Conservation (phyloP, 148 eudicot species). For the Simmondsia chinensis region DNA sequence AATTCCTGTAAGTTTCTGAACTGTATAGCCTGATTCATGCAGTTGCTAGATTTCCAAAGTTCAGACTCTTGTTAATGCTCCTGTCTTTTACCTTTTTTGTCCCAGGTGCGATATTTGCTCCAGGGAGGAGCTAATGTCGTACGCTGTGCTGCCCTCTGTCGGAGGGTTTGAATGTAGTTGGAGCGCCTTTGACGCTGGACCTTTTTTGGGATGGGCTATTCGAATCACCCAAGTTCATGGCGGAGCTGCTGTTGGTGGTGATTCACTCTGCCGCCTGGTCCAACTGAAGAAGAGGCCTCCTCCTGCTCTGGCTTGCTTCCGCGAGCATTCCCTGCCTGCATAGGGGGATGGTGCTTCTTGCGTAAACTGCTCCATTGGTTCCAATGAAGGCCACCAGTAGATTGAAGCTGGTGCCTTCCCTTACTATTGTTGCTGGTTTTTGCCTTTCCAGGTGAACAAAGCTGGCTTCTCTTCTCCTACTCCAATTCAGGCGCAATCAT, state of each 20-base stretch:
- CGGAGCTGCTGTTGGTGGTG: constrained; percentile 60
- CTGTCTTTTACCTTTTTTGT: constrained; percentile 49
- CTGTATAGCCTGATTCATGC: constrained; percentile 27
- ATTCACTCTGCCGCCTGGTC: constrained; percentile 87
- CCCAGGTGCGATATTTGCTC: constrained; percentile 99
- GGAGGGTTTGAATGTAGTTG: constrained; percentile 56
- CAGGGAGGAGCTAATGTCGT: constrained; percentile 97
- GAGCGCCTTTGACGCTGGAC: constrained; percentile 58
- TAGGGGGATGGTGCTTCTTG: constrained; percentile 69
- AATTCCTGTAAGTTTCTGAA: constrained; percentile 21
- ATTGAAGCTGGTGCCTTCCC: constrained; percentile 14
- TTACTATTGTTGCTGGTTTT: constrained; percentile 25
- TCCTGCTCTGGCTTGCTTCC: constrained; percentile 68
- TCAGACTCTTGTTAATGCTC: constrained; percentile 45
- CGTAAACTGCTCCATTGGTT: constrained; percentile 25
- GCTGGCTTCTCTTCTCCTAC: constrained; percentile 91
- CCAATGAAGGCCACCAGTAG: constrained; percentile 17
- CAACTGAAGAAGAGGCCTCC: constrained; percentile 64
- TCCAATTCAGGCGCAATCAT: constrained; percentile 90
- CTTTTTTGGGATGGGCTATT: constrained; percentile 68
- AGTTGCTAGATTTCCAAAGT: constrained; percentile 33
- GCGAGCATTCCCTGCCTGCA: constrained; percentile 53
- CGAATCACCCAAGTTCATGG: constrained; percentile 60
- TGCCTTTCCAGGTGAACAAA: constrained; percentile 54
- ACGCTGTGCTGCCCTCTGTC: constrained; percentile 81